Evolutionary conservation across 2,329 filamentous ascomycete genomes (phyloP).

Genomic region (Pseudocercospora fijiensis): DNA sequence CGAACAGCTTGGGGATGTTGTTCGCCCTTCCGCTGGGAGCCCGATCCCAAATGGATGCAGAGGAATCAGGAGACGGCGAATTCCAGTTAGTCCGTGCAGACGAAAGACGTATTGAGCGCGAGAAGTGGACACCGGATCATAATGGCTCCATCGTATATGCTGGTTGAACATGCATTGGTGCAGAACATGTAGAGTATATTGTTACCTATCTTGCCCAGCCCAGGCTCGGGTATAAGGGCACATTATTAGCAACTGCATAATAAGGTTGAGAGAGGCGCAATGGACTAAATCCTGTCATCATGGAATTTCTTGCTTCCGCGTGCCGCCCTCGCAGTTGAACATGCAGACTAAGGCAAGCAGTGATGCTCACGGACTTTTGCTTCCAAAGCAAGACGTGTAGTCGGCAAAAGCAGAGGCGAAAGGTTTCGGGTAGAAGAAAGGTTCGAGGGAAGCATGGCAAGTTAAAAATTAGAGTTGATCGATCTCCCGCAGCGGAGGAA

Average conservation of each 20-base stretch:
- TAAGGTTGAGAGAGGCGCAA: neutral
- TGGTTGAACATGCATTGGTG: conserved; percentile 1
- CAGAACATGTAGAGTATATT: neutral
- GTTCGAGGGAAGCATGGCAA: neutral
- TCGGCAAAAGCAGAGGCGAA: neutral
- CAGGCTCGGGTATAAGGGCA: neutral
- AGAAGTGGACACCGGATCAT: neutral
- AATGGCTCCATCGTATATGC: neutral
- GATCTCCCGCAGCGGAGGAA: neutral
- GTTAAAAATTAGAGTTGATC: neutral
- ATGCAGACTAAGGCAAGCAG: neutral
- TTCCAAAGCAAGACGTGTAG: neutral
- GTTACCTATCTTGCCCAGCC: neutral
- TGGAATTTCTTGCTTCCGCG: neutral
- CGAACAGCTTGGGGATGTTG: neutral
- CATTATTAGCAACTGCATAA: neutral
- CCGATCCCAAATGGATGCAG: neutral
- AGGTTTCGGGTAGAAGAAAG: neutral
- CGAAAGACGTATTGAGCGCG: neutral
- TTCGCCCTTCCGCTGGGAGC: neutral
- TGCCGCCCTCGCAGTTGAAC: neutral
- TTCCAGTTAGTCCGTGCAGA: neutral
- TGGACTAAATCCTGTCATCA: neutral
- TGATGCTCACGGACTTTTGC: neutral
- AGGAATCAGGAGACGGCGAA: neutral